Evolutionary conservation across 352 stramenopile genomes (phyloP).

Genomic region (Elongisporangium anandrum): DNA sequence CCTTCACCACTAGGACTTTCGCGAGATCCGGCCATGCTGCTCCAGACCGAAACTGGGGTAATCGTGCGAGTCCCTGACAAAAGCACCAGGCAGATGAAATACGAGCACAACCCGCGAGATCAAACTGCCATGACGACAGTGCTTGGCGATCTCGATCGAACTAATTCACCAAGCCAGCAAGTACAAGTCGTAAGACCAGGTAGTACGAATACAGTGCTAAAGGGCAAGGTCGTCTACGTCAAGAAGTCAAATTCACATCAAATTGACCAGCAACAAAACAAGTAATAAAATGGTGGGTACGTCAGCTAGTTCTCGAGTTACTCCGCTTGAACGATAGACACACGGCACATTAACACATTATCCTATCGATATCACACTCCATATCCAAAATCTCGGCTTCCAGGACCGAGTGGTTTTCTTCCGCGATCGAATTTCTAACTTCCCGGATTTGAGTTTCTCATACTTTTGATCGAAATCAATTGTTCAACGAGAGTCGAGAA

Average conservation of each 20-base stretch:
- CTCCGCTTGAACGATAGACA: neutral
- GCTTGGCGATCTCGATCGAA: neutral
- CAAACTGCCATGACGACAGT: constrained; percentile 4
- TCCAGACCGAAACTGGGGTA: constrained; percentile 40
- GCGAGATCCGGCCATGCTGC: constrained; percentile 28
- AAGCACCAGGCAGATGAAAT: constrained; percentile 19
- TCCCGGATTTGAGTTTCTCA: neutral
- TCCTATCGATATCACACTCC: neutral
- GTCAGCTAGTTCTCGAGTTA: neutral
- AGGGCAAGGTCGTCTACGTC: constrained; percentile 57
- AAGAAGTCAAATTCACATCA: too few relatives aligned
- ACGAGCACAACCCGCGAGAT: constrained; percentile 41
- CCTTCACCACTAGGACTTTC: constrained; percentile 13
- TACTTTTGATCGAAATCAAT: neutral
- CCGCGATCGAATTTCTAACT: neutral
- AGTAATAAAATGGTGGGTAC: neutral
- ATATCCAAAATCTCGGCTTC: neutral
- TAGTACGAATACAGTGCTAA: constrained; percentile 34
- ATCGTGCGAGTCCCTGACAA: constrained; percentile 38
- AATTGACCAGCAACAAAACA: neutral
- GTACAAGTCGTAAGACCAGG: constrained; percentile 38
- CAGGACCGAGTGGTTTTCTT: neutral
- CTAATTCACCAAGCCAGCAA: constrained; percentile 4
- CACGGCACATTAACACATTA: neutral
- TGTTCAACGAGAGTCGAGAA: neutral